These are phyloP conservation scores for Sphagnum fallax DNA, from an alignment of 228 moss, liverwort and hornwort genomes.

Conservation along the genomic window DNA sequence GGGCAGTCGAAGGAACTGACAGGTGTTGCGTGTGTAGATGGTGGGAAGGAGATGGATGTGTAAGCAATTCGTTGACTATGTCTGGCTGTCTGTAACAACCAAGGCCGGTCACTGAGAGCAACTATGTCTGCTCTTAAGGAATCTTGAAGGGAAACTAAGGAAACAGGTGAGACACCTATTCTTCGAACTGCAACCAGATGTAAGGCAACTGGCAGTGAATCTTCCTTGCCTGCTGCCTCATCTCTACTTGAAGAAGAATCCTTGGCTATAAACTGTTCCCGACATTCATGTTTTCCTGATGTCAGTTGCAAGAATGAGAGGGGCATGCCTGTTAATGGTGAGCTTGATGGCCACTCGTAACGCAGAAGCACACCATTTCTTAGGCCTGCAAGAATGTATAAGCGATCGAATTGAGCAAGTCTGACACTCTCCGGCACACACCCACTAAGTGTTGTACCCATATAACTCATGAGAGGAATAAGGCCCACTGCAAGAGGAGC, in stretches of 20 bases:
- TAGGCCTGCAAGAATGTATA: conserved; percentile 85
- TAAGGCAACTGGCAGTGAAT: conserved; percentile 41
- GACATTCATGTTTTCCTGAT: background rate
- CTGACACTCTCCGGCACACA: conserved; percentile 94
- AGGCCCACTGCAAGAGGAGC: conserved; percentile 75
- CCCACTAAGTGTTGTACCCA: conserved; percentile 75
- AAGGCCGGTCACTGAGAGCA: conserved; percentile 92
- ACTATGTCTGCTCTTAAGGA: conserved; percentile 76
- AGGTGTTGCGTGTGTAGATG: conserved; percentile 86
- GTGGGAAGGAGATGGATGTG: conserved; percentile 87
- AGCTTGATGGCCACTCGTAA: conserved; percentile 82
- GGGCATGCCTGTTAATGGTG: conserved; percentile 4
- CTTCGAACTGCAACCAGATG: conserved; percentile 84
- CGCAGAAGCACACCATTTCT: conserved; percentile 94
- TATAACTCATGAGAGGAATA: conserved; percentile 72
- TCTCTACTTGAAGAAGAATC: conserved; percentile 11
- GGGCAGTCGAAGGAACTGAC: conserved; percentile 82
- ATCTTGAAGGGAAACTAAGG: conserved; percentile 72
- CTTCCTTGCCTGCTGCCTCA: conserved; percentile 13
- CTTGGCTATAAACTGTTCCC: conserved; percentile 10
- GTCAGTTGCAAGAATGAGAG: conserved; percentile 1
- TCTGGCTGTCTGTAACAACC: conserved; percentile 94
- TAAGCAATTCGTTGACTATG: conserved; percentile 93
- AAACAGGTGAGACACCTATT: conserved; percentile 92
- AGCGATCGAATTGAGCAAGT: conserved; percentile 83